These are phyloP conservation scores for Colletotrichum trifolii DNA, from an alignment of 2,329 filamentous ascomycete species.

Conservation along the genomic window DNA sequence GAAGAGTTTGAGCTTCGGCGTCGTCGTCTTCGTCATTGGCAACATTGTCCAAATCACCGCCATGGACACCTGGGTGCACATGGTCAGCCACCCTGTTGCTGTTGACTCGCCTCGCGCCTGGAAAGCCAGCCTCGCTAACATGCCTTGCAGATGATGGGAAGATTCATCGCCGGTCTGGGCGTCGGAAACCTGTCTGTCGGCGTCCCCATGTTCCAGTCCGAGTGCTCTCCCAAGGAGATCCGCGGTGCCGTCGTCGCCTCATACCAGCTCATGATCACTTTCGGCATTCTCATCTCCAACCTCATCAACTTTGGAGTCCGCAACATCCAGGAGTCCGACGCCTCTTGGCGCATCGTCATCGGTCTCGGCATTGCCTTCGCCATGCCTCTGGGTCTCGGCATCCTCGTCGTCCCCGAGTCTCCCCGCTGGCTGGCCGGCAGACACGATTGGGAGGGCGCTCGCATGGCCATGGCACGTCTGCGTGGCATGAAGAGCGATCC, in stretches of 20 bases:
- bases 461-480: constrained; percentile 63
- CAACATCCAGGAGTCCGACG: constrained; percentile 51
- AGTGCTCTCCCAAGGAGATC: constrained; percentile 70
- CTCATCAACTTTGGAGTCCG: constrained; percentile 65
- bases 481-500: constrained; percentile 62
- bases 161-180: constrained; percentile 74
- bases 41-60: constrained; percentile 75
- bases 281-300: constrained; percentile 72
- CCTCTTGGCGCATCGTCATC: constrained; percentile 73
- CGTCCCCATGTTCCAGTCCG: constrained; percentile 75
- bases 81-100: constrained; percentile 42
- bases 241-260: constrained; percentile 73
- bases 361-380: constrained; percentile 65
- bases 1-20: constrained; percentile 63
- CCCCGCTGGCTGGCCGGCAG: constrained; percentile 66
- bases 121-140: too few relatives aligned
- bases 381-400: constrained; percentile 62
- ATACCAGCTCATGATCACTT: constrained; percentile 81
- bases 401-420: constrained; percentile 66
- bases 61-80: constrained; percentile 69
- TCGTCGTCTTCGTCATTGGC: constrained; percentile 70
- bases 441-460: constrained; percentile 59
- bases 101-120: too few relatives aligned
- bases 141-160: constrained; percentile 61
- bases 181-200: constrained; percentile 74